Evolutionary conservation across 805 yeast genomes (phyloP).

Genomic region (Suhomyces vadensis): DNA sequence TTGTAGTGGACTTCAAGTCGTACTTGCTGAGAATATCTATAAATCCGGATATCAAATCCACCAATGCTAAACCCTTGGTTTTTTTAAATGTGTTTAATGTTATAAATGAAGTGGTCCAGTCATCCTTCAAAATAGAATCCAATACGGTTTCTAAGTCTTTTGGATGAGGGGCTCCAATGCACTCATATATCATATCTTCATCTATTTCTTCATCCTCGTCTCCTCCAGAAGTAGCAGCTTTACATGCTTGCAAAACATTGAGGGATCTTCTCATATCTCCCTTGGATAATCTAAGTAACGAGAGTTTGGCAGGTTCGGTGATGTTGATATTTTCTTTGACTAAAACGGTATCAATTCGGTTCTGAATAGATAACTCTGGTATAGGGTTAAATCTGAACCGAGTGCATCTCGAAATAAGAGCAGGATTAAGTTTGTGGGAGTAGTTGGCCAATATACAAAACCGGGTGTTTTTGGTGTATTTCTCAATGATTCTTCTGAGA

Average conservation of each 20-base stretch:
- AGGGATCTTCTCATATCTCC: constrained; percentile 98
- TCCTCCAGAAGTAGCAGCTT: constrained; percentile 58
- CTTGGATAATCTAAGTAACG: constrained; percentile 70
- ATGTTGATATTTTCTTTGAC: constrained; percentile 65
- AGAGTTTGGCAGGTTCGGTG: constrained; percentile 55
- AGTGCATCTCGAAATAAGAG: constrained; percentile 91
- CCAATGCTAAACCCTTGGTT: constrained; percentile 82
- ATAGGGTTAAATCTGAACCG: constrained; percentile 91
- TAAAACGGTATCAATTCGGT: constrained; percentile 68
- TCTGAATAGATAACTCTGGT: constrained; percentile 61
- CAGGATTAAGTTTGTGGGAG: constrained; percentile 94
- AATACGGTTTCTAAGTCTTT: constrained; percentile 74
- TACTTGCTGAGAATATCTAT: constrained; percentile 68
- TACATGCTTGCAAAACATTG: constrained; percentile 92
- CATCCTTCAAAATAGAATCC: constrained; percentile 78
- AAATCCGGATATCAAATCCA: constrained; percentile 79
- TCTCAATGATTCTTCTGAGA: constrained; percentile 80
- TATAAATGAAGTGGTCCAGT: constrained; percentile 76
- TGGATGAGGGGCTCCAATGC: constrained; percentile 96
- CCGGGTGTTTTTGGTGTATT: constrained; percentile 90
- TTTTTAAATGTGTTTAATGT: constrained; percentile 68
- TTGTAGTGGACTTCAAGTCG: constrained; percentile 61
- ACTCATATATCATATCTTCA: constrained; percentile 80
- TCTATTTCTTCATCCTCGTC: constrained; percentile 54
- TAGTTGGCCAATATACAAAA: constrained; percentile 95